Conservation (phyloP, 1,284 basidiomycete genomes). For the Ceratobasidium papillatum region DNA sequence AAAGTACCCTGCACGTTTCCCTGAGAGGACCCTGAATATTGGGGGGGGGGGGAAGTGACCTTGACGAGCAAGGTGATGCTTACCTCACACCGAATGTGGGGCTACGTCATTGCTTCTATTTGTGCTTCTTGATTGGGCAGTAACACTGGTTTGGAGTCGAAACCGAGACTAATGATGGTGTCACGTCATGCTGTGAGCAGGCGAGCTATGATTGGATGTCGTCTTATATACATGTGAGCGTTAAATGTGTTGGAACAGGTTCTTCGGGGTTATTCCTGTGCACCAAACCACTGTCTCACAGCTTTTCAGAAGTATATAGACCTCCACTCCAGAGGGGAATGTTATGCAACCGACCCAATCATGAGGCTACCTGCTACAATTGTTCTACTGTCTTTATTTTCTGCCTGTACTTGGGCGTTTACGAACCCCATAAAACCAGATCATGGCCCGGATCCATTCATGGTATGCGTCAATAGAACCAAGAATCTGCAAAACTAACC, state of each 20-base stretch:
- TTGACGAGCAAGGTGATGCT: too few relatives aligned
- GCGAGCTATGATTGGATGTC: neutral
- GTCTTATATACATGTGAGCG: neutral
- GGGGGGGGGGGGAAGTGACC: too few relatives aligned
- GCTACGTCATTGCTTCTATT: too few relatives aligned
- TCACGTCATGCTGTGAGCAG: neutral
- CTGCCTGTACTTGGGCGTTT: neutral
- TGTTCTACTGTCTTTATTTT: constrained; percentile 6
- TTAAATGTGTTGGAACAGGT: neutral
- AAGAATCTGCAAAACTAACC: neutral
- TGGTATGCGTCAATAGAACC: constrained; percentile 42
- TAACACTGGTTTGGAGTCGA: neutral
- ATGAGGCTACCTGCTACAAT: neutral
- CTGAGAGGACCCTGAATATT: too few relatives aligned
- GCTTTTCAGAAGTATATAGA: neutral
- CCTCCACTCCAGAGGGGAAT: neutral
- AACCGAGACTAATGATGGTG: neutral
- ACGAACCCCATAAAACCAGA: constrained; percentile 48
- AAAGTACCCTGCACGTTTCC: too few relatives aligned
- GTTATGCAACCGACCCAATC: neutral
- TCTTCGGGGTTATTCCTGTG: neutral
- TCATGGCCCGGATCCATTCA: constrained; percentile 55
- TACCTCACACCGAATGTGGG: too few relatives aligned
- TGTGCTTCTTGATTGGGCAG: too few relatives aligned
- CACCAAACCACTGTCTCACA: neutral